phyloP scores from a whole-genome alignment of 106 monocot species.

The Allium sativum region DNA sequence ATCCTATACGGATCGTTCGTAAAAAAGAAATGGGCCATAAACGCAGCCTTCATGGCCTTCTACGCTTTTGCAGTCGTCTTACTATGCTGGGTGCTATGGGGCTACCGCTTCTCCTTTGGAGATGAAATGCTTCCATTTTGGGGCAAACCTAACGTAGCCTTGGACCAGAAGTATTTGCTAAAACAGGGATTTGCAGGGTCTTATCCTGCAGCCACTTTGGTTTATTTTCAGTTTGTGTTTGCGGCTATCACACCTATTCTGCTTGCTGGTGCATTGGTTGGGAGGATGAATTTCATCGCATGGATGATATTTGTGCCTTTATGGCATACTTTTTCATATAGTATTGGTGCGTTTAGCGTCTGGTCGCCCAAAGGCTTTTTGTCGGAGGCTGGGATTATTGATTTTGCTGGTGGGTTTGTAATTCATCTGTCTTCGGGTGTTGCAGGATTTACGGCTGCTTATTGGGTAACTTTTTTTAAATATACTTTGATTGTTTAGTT shows the following conservation, averaged over 20 bases:
- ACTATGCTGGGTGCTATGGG: slow-evolving; percentile 54
- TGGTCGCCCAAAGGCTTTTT: slow-evolving; percentile 10
- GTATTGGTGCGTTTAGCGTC: neutral
- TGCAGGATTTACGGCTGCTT: slow-evolving; percentile 13
- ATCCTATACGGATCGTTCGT: slow-evolving; percentile 35
- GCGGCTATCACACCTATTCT: slow-evolving; percentile 8
- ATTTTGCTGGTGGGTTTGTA: slow-evolving; percentile 6
- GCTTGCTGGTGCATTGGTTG: slow-evolving; percentile 4
- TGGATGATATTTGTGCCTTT: slow-evolving; percentile 16
- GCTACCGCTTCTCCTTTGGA: slow-evolving; percentile 58
- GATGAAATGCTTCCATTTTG: slow-evolving; percentile 52
- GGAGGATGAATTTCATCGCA: slow-evolving; percentile 7
- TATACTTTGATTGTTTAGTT: too few relatives aligned
- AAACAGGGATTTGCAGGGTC: slow-evolving; percentile 1
- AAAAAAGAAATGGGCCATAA: slow-evolving; percentile 40
- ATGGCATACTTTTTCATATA: slow-evolving; percentile 10
- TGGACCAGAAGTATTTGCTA: slow-evolving; percentile 40
- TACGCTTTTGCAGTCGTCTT: slow-evolving; percentile 49
- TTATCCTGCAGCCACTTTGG: slow-evolving; percentile 1
- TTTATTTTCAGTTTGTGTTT: slow-evolving; percentile 14
- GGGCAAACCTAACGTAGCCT: slow-evolving; percentile 41
- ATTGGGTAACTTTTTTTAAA: slow-evolving; percentile 9
- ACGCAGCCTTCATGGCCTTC: slow-evolving; percentile 51
- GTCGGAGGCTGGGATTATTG: slow-evolving; percentile 5
- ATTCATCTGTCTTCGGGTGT: slow-evolving; percentile 9